phyloP scores from a whole-genome alignment of 2,329 filamentous ascomycete genomes.

The Xylariaceae sp. region DNA sequence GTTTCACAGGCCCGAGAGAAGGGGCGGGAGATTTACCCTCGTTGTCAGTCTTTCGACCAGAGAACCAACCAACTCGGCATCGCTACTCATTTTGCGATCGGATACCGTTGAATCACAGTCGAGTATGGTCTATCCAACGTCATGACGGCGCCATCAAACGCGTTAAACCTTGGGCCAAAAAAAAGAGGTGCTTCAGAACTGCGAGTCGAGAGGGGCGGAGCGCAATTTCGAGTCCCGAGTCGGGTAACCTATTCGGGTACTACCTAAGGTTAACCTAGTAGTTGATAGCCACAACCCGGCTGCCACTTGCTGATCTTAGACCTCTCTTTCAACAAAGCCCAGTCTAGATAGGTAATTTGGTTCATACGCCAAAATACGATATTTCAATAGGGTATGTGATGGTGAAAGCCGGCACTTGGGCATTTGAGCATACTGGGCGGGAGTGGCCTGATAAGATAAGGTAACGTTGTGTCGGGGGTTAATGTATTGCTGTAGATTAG shows the following conservation, averaged over 20 bases:
- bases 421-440: too few relatives aligned
- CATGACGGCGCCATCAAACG: constrained; percentile 30
- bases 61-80: constrained; percentile 54
- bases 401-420: too few relatives aligned
- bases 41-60: constrained; percentile 58
- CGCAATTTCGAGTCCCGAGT: not conserved
- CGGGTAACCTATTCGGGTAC: too few relatives aligned
- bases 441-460: too few relatives aligned
- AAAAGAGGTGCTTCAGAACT: not conserved
- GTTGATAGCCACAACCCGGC: too few relatives aligned
- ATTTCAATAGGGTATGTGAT: too few relatives aligned
- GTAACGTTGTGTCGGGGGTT: not conserved
- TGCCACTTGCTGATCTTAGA: too few relatives aligned
- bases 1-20: not conserved
- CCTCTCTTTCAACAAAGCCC: too few relatives aligned
- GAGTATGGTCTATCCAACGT: constrained; percentile 27
- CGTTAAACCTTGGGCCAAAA: not conserved
- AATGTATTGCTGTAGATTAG: not conserved
- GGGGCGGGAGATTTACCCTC: constrained; percentile 40
- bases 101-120: constrained; percentile 30
- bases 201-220: not conserved
- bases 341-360: too few relatives aligned
- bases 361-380: not conserved
- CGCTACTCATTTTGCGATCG: constrained; percentile 48
- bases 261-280: too few relatives aligned